Conservation (phyloP, 148 eudicot genomes). For the Persicaria tinctoria region DNA sequence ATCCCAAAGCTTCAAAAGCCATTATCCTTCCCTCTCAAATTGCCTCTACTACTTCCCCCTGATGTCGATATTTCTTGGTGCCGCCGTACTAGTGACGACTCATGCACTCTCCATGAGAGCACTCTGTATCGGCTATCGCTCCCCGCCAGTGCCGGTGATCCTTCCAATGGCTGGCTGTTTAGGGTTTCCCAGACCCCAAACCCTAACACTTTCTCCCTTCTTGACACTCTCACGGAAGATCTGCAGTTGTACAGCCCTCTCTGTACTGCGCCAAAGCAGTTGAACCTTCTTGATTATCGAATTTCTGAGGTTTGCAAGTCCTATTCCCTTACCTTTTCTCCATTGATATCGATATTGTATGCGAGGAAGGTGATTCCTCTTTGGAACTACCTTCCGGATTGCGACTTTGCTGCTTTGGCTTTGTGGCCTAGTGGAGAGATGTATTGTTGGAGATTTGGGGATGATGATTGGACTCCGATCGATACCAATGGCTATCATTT, state of each 20-base stretch:
- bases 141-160: not conserved
- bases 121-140: too few relatives aligned
- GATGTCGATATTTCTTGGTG: too few relatives aligned
- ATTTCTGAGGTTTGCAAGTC: conserved; percentile 9
- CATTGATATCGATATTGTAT: too few relatives aligned
- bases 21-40: not conserved
- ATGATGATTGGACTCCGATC: conserved; percentile 3
- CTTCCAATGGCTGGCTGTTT: not conserved
- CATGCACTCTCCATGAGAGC: too few relatives aligned
- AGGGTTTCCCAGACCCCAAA: not conserved
- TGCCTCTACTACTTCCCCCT: too few relatives aligned
- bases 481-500: not conserved
- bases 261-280: not conserved
- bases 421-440: conserved; percentile 1
- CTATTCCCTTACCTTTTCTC: too few relatives aligned
- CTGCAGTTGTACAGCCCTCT: too few relatives aligned
- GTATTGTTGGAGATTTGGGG: conserved; percentile 4
- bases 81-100: too few relatives aligned
- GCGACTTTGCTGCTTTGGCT: not conserved
- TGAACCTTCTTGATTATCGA: conserved; percentile 16
- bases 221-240: too few relatives aligned
- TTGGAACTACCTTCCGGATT: not conserved
- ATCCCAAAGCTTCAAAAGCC: not conserved
- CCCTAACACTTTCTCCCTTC: conserved; percentile 11
- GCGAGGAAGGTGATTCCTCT: conserved; percentile 5